Evolutionary conservation across 306 rosid species (phyloP).

Genomic region (Vigna reflexopilosa): DNA sequence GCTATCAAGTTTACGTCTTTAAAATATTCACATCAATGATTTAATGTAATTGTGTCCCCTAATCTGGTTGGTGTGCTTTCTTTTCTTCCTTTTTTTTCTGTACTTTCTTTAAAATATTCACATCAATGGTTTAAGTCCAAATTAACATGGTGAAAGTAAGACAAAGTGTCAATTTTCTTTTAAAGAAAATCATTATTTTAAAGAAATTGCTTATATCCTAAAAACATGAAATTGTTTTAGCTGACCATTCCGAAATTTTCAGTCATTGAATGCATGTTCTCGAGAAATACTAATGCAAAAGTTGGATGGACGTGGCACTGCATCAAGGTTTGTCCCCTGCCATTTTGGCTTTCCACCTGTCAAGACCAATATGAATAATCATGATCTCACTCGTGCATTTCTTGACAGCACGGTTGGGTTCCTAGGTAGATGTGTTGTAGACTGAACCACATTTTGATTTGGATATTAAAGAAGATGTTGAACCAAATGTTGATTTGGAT

Average conservation of each 20-base stretch:
- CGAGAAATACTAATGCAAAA: constrained; percentile 94
- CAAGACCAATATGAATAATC: constrained; percentile 16
- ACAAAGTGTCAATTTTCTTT: too few species aligned
- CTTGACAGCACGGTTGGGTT: constrained; percentile 69
- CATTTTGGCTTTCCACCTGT: constrained; percentile 27
- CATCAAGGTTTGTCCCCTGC: constrained; percentile 63
- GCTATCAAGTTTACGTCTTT: background rate
- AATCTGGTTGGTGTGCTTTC: too few species aligned
- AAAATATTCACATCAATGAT: too few species aligned
- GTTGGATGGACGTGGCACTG: constrained; percentile 88
- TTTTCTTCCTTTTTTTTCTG: too few species aligned
- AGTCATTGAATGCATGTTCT: constrained; percentile 86
- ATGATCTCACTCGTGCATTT: constrained; percentile 45
- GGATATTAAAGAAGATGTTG: constrained; percentile 92
- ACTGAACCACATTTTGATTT: constrained; percentile 80
- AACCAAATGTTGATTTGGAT: constrained; percentile 53
- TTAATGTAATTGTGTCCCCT: too few species aligned
- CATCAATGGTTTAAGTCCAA: too few species aligned
- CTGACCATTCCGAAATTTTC: constrained; percentile 50
- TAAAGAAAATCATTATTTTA: too few species aligned
- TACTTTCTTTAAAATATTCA: too few species aligned
- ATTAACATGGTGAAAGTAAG: too few species aligned
- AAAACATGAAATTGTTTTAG: background rate
- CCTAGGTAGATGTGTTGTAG: constrained; percentile 61
- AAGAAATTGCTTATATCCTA: too few species aligned